Evolutionary conservation across 331 rosid genomes (phyloP), one percentile per base, ranked within the genome.

Genomic region (Spiraea crenata): DNA sequence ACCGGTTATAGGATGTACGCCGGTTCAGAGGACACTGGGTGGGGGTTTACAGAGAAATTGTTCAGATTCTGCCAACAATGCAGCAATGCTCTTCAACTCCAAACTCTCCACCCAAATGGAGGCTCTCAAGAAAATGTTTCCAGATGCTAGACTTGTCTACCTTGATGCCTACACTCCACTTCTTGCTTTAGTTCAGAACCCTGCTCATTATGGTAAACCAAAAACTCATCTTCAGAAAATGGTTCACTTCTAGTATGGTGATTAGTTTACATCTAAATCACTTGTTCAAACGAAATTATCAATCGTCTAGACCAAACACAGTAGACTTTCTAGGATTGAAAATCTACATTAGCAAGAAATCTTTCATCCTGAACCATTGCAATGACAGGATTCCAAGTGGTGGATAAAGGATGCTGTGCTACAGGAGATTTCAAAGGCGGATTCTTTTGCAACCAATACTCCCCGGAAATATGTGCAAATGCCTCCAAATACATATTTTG

Each of bases 1-100:
- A 64, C 20, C 42, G 10, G 35, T 20, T 12, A 11, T 45, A 45
- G 42, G 69, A 15, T 20, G 69, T 64, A 55, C 13, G 9, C 40
- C 54, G 46, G 19, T 6, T n/a, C 69, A 64, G 49, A 64, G 56
- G 49, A 45, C 69, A 17, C 7, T n/a, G 41, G 52, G 54, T 44
- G 17, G 54, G 44, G 39, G 40, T 17, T 7, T 25, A 31, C 8
- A 9, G 12, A 64, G 69, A 44, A 35, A 37, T 4, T 45, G 55
- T 46, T 19, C 20, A 64, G 55, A 64, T 3, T 13, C 13, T 7
- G 39, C 37, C 50, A 64, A 64, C 51, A 31, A 44, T 44, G 54
- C 54, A 9, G 11, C 56, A 0, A 45, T 25, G 34, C 56, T 64
- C 42, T 64, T 64, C 69, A 64, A 64, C 69, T 64, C 56, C 51